Percentiles rank a stretch among this genome's conserved stretches.
Conservation (phyloP, 1,284 basidiomycete species). For the Moesziomyces sp. region DNA sequence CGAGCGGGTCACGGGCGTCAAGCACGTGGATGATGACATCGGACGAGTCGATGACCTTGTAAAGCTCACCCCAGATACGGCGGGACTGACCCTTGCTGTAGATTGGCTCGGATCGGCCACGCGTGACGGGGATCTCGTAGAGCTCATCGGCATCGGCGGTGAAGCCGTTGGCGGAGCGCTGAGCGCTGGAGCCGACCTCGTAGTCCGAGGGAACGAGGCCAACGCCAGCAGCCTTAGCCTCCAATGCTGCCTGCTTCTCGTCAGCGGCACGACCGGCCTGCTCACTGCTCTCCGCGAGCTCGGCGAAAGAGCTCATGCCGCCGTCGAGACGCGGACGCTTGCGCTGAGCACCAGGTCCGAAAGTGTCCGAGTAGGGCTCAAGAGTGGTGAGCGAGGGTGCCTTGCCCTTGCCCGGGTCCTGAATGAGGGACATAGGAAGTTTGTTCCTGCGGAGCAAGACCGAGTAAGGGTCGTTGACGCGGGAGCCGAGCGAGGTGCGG, state of each 20-base stretch:
- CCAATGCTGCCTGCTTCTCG: slow-evolving; percentile 47
- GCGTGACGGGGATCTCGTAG: slow-evolving; percentile 63
- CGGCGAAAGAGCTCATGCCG: slow-evolving; percentile 60
- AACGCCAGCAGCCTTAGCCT: slow-evolving; percentile 58
- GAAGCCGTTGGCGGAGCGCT: slow-evolving; percentile 57
- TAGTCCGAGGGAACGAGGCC: slow-evolving; percentile 64
- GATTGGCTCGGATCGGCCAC: slow-evolving; percentile 65
- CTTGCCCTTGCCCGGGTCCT: slow-evolving; percentile 62
- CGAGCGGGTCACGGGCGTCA: slow-evolving; percentile 94
- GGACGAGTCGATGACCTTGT: slow-evolving; percentile 99
- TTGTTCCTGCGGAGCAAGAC: slow-evolving; percentile 65
- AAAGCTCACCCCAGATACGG: slow-evolving; percentile 95
- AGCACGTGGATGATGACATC: slow-evolving; percentile 96
- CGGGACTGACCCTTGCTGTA: slow-evolving; percentile 67
- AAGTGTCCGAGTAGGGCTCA: slow-evolving; percentile 63
- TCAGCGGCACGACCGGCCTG: slow-evolving; percentile 54
- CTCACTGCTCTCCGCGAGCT: slow-evolving; percentile 59
- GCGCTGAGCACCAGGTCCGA: slow-evolving; percentile 65
- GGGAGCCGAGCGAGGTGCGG: slow-evolving; percentile 60
- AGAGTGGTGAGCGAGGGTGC: slow-evolving; percentile 60
- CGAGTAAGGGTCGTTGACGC: slow-evolving; percentile 65
- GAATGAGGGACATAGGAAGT: slow-evolving; percentile 66
- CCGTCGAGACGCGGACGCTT: slow-evolving; percentile 66
- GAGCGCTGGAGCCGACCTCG: slow-evolving; percentile 59
- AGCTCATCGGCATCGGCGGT: slow-evolving; percentile 56